Conservation (phyloP, 805 yeast species). For the Wickerhamiella slavikovae region DNA sequence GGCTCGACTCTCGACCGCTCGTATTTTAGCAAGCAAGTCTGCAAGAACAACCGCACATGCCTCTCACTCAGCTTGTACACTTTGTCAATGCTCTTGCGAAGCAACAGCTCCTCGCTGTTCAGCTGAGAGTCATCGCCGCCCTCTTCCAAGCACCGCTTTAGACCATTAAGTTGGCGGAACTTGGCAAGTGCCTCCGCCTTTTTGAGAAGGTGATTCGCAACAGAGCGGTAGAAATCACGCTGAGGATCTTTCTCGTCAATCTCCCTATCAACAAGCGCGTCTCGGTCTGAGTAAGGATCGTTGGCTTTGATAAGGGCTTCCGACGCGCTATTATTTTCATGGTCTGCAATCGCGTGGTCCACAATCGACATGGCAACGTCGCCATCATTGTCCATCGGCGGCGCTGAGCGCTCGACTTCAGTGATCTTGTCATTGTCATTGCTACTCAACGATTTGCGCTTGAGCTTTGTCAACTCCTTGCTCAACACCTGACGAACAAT, state of each 20-base stretch:
- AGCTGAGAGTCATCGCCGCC: slow-evolving; percentile 17
- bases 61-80: slow-evolving; percentile 35
- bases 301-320: slow-evolving; percentile 4
- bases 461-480: slow-evolving; percentile 39
- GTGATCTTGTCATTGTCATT: slow-evolving; percentile 54
- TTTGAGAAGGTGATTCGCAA: slow-evolving; percentile 37
- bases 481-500: slow-evolving; percentile 32
- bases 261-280: slow-evolving; percentile 28
- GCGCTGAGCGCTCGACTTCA: no score
- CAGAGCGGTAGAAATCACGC: slow-evolving; percentile 59
- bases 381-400: slow-evolving; percentile 72
- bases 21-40: slow-evolving; percentile 62
- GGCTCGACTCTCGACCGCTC: slow-evolving; percentile 88
- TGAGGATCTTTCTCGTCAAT: slow-evolving; percentile 81
- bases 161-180: slow-evolving; percentile 32
- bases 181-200: slow-evolving; percentile 38
- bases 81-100: no score
- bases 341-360: slow-evolving; percentile 13
- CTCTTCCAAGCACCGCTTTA: slow-evolving; percentile 25
- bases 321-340: slow-evolving; percentile 1
- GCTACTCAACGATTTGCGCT: no score
- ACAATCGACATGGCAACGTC: slow-evolving; percentile 24
- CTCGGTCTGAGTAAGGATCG: slow-evolving; percentile 2
- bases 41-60: slow-evolving; percentile 44
- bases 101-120: slow-evolving; percentile 13